Evolutionary conservation across 768 basidiomycete species (phyloP).

Genomic region (Mycena filopes): DNA sequence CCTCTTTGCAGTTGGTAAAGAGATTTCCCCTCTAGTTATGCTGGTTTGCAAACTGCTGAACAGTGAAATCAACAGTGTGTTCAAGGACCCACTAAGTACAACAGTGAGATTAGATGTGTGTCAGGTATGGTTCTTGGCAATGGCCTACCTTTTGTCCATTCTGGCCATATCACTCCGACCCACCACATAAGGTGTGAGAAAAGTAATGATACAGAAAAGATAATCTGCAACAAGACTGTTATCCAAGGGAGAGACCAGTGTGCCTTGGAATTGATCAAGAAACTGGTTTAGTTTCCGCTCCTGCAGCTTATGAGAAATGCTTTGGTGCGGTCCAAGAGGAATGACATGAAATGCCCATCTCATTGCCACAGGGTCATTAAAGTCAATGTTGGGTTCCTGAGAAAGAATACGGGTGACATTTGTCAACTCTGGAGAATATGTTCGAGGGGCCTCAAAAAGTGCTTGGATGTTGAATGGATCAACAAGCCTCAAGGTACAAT

Average conservation of each 20-base stretch:
- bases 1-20: too few species aligned
- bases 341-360: constrained; percentile 1
- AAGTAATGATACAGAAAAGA: not conserved
- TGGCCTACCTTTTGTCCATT: constrained; percentile 4
- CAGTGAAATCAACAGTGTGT: too few species aligned
- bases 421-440: not conserved
- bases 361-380: not conserved
- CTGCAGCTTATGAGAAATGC: not conserved
- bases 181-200: not conserved
- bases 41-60: too few species aligned
- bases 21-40: too few species aligned
- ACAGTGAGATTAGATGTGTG: too few species aligned
- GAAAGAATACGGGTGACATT: not conserved
- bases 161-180: not conserved
- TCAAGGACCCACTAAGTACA: too few species aligned
- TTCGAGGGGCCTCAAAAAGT: not conserved
- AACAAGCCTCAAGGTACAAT: not conserved
- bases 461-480: not conserved
- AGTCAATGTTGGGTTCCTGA: not conserved
- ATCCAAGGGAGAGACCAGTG: not conserved
- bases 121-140: too few species aligned
- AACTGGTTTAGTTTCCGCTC: not conserved
- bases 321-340: not conserved
- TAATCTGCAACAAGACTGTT: not conserved
- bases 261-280: not conserved